Evolutionary conservation across 768 basidiomycete species (phyloP).

Genomic region (Hysterangium stoloniferum): DNA sequence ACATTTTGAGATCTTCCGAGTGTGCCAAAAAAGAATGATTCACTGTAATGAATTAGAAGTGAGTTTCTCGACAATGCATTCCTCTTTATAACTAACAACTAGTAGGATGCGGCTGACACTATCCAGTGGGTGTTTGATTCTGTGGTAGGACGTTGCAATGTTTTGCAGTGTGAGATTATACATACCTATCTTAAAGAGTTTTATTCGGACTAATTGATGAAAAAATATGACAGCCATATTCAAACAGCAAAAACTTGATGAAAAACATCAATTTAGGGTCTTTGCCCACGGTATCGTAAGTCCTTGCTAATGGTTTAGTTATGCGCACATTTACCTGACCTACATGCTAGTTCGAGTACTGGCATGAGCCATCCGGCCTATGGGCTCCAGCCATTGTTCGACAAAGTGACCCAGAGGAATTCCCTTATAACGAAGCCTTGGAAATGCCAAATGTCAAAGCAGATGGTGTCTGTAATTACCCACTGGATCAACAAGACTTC

Average conservation of each 20-base stretch:
- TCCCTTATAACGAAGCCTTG: conserved; percentile 17
- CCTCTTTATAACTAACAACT: background rate
- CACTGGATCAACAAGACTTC: conserved; percentile 16
- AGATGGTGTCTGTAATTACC: conserved; percentile 19
- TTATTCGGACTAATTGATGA: background rate
- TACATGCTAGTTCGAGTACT: background rate
- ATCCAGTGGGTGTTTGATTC: conserved; percentile 10
- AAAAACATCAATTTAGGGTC: conserved; percentile 18
- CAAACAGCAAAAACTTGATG: conserved; percentile 19
- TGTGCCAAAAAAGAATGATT: conserved; percentile 20
- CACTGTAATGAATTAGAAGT: conserved; percentile 22
- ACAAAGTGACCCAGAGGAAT: conserved; percentile 15
- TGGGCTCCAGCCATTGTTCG: conserved; percentile 7
- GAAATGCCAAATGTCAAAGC: conserved; percentile 17
- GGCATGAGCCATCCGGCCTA: background rate
- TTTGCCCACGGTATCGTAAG: conserved; percentile 22
- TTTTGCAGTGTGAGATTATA: conserved; percentile 15
- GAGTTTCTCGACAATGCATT: background rate
- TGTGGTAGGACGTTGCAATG: conserved; percentile 17
- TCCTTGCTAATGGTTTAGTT: background rate
- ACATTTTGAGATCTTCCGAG: conserved; percentile 17
- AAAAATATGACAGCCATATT: conserved; percentile 16
- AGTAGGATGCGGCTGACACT: background rate
- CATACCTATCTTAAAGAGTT: background rate
- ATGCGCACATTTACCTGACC: conserved; percentile 5